Base-by-base conservation (phyloP, 2,329 filamentous ascomycete genomes). In the Grosmannia clavigera region DNA sequence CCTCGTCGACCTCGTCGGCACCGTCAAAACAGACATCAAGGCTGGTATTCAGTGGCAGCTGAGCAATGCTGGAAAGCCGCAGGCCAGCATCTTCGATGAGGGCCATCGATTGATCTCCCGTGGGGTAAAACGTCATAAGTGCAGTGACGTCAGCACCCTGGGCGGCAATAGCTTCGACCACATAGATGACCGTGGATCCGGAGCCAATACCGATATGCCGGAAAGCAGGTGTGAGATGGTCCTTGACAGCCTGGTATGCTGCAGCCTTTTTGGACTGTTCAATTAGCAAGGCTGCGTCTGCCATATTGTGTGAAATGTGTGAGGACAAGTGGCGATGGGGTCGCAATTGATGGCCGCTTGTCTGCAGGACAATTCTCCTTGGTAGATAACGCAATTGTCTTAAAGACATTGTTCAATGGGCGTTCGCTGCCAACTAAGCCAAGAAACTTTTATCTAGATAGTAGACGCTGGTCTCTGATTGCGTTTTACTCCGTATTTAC, bases 21-120 rank as follows among this genome's bases (percentile, higher is more conserved):
- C 94, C 94, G 70, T 99, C 94, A 70, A 99, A 99, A 57, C 88
- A 89, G 22, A 97, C 87, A 68, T 97, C 92, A 33, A 99, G 80
- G 70, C 85, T 73, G 61, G 73, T 69, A 54, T 74, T 72, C n/a
- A 76, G 72, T 40, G 75, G 74, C 61, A 95, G 76, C 62, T 87
- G 83, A 68, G 92, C 87, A 67, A 95, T 88, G 65, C 85, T 84
- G 59, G 91, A 83, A 14, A 94, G 84, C 29, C 81, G 83, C 60
- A 97, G 77, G 2, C 90, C 89, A 25, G 90, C 89, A 56, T 80
- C 76, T 63, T 90, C 81, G 68, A 99, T 95, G 58, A 96, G 83
- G 67, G 91, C 87, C 66, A 90, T 90, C 52, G 88, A 94, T 71
- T 96, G 91, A 76, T 86, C 92, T 29, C 94, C 94, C 0, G 94